Evolutionary conservation across 495 filamentous ascomycete genomes (phyloP).

Genomic region (Podospora conica): DNA sequence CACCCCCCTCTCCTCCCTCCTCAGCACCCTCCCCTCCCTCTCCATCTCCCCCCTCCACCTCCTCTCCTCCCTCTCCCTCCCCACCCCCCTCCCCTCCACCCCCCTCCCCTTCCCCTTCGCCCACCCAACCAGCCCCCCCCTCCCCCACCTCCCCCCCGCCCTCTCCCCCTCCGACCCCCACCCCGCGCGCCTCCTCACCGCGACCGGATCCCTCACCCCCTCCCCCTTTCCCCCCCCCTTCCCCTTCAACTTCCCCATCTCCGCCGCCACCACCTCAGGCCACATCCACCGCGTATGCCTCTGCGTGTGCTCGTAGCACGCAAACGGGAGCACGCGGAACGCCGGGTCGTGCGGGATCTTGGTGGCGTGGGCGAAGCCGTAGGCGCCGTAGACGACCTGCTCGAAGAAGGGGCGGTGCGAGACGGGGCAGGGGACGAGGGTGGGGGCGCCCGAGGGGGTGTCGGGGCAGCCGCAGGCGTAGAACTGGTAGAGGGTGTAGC

Average conservation of each 20-base stretch:
- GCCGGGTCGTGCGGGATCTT: too few species aligned
- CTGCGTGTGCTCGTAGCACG: background rate
- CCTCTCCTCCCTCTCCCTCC: background rate
- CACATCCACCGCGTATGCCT: background rate
- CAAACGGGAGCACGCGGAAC: too few species aligned
- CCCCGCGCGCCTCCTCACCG: too few species aligned
- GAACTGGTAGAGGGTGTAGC: conserved; percentile 3
- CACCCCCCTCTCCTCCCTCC: background rate
- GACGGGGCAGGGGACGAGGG: background rate
- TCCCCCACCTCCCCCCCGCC: too few species aligned
- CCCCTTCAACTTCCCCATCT: too few species aligned
- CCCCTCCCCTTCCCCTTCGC: background rate
- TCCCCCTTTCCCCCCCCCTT: too few species aligned
- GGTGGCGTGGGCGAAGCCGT: too few species aligned
- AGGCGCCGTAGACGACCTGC: too few species aligned
- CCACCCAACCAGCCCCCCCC: too few species aligned
- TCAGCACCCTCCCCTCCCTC: background rate
- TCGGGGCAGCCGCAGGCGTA: conserved; percentile 7
- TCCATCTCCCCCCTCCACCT: background rate
- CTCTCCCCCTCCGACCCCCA: too few species aligned
- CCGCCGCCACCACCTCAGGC: background rate
- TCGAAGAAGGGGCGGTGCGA: background rate
- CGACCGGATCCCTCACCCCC: too few species aligned
- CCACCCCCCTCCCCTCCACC: background rate
- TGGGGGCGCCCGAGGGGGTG: background rate